Percentiles rank a stretch among this genome's conserved stretches.
phyloP scores from a whole-genome alignment of 495 filamentous ascomycete genomes.

The Bombardia bombarda region DNA sequence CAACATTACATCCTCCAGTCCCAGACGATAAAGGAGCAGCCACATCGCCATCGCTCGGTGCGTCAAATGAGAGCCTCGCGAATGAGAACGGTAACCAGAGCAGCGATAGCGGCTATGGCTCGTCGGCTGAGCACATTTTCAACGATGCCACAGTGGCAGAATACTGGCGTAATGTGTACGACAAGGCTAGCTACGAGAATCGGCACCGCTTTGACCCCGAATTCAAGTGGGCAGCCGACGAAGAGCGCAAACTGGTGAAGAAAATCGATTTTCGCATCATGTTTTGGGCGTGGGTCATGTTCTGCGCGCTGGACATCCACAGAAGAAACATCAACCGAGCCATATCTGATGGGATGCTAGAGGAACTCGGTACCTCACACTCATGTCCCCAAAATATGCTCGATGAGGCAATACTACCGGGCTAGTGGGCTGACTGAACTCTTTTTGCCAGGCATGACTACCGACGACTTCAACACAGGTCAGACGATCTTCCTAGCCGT shows the following conservation, averaged over 20 bases:
- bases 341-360: constrained; percentile 62
- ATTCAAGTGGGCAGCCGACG: constrained; percentile 38
- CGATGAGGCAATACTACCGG: background rate
- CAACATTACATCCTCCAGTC: too few relatives aligned
- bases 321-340: constrained; percentile 66
- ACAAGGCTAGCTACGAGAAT: constrained; percentile 41
- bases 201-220: constrained; percentile 48
- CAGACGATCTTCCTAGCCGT: constrained; percentile 62
- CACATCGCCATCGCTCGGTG: too few relatives aligned
- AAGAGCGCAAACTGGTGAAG: constrained; percentile 40
- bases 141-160: constrained; percentile 17
- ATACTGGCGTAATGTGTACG: constrained; percentile 19
- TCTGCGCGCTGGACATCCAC: constrained; percentile 72
- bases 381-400: constrained; percentile 28
- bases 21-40: too few relatives aligned
- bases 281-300: constrained; percentile 63
- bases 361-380: constrained; percentile 22
- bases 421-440: background rate
- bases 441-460: constrained; percentile 39
- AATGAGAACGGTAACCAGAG: constrained; percentile 20
- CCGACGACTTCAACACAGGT: constrained; percentile 67
- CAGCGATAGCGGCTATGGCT: constrained; percentile 26
- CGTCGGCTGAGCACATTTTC: constrained; percentile 25
- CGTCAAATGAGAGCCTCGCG: constrained; percentile 5
- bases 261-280: constrained; percentile 34